phyloP scores from a whole-genome alignment of 768 basidiomycete species.

The Leccinum broughii region DNA sequence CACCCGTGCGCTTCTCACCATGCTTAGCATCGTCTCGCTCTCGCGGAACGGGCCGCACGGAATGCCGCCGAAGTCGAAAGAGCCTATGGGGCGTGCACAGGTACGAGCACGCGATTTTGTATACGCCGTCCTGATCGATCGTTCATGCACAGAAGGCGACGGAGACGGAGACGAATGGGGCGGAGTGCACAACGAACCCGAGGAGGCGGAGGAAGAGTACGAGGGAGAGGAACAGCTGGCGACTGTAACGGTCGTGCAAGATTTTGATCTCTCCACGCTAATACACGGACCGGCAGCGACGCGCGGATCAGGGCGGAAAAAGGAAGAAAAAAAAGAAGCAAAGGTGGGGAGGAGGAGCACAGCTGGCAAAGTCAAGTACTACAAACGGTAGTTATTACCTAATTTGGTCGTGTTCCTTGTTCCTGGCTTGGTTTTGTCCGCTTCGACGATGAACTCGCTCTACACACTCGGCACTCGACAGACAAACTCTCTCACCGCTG shows the following conservation, averaged over 20 bases:
- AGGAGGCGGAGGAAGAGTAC: constrained; percentile 63
- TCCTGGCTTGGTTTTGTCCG: constrained; percentile 5
- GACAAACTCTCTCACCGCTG: constrained; percentile 83
- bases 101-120: constrained; percentile 32
- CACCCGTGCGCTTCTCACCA: constrained; percentile 11
- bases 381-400: constrained; percentile 50
- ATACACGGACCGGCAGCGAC: constrained; percentile 44
- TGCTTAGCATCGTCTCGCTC: constrained; percentile 69
- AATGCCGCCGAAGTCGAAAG: constrained; percentile 79
- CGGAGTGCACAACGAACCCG: constrained; percentile 39
- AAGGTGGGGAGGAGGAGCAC: constrained; percentile 27
- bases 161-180: constrained; percentile 50
- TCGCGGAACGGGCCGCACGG: constrained; percentile 73
- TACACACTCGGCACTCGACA: constrained; percentile 94
- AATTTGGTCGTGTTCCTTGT: neutral
- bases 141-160: constrained; percentile 27
- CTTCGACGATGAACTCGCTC: constrained; percentile 81
- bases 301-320: constrained; percentile 3
- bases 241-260: constrained; percentile 89
- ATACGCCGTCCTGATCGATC: constrained; percentile 6
- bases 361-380: constrained; percentile 42
- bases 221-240: constrained; percentile 84
- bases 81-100: constrained; percentile 59
- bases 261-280: constrained; percentile 75
- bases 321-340: neutral